Evolutionary conservation across 2,329 filamentous ascomycete species (phyloP).

Genomic region (Fusarium dimerum): DNA sequence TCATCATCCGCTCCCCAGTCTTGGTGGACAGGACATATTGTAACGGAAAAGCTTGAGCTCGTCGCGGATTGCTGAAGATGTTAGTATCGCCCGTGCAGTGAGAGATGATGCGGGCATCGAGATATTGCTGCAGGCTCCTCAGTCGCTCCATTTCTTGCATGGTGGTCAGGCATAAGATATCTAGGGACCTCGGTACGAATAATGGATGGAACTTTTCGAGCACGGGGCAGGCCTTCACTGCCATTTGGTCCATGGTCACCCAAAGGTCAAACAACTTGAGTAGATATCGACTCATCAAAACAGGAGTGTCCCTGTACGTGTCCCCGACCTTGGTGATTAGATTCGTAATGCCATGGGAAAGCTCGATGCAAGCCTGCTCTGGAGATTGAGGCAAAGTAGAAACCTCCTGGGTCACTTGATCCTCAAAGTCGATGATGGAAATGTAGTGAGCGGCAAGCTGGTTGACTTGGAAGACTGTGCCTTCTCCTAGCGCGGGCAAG

Average conservation of each 20-base stretch:
- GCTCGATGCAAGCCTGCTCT: background rate
- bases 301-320: constrained; percentile 35
- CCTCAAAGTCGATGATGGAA: constrained; percentile 3
- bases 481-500: constrained; percentile 3
- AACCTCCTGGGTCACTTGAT: background rate
- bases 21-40: constrained; percentile 1
- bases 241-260: constrained; percentile 55
- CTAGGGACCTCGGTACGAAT: constrained; percentile 51
- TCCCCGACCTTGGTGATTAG: constrained; percentile 6
- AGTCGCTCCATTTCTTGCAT: constrained; percentile 52
- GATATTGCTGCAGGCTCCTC: constrained; percentile 25
- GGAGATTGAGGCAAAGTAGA: background rate
- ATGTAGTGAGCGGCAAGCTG: constrained; percentile 3
- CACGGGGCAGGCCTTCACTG: constrained; percentile 44
- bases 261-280: constrained; percentile 59
- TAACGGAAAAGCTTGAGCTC: background rate
- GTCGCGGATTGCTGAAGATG: constrained; percentile 47
- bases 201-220: constrained; percentile 52
- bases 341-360: background rate
- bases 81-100: constrained; percentile 30
- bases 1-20: background rate
- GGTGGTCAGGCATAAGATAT: constrained; percentile 54
- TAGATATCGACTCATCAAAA: constrained; percentile 35
- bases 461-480: constrained; percentile 12
- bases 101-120: constrained; percentile 17